Conservation (phyloP, 257 asterid species). For the Cinchona pubescens region DNA sequence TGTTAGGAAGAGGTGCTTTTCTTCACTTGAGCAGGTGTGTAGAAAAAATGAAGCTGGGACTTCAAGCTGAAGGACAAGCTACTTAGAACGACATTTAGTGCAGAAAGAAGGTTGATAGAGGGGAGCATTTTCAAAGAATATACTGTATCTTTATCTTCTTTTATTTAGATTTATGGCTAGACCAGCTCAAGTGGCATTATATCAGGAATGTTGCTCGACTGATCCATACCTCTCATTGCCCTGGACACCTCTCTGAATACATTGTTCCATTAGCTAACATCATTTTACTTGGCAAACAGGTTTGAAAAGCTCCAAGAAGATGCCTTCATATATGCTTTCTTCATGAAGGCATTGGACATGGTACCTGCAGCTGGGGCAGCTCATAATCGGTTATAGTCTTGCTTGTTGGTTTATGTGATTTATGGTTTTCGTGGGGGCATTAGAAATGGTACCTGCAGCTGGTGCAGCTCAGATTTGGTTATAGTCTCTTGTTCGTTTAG, state of each 20-base stretch:
- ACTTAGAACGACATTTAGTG: no score
- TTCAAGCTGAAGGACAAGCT: background rate
- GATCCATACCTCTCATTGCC: background rate
- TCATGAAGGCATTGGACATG: conserved; percentile 71
- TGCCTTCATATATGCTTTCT: conserved; percentile 71
- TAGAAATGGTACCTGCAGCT: conserved; percentile 44
- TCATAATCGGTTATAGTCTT: background rate
- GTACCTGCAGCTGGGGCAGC: conserved; percentile 19
- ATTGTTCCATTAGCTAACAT: background rate
- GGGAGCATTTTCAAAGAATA: no score
- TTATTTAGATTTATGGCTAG: background rate
- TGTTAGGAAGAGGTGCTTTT: background rate
- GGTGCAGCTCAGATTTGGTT: conserved; percentile 6
- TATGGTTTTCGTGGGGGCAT: no score
- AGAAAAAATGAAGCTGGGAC: background rate
- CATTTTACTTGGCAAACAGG: conserved; percentile 35
- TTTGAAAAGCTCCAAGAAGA: conserved; percentile 89
- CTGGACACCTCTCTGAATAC: background rate
- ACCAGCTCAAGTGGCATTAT: background rate
- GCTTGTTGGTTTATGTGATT: background rate
- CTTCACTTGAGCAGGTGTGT: background rate
- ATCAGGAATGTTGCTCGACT: background rate
- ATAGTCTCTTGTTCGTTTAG: background rate
- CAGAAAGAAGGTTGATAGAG: background rate
- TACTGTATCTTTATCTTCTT: background rate